phyloP scores from a whole-genome alignment of 805 yeast species.

The Starmera pachycereana region DNA sequence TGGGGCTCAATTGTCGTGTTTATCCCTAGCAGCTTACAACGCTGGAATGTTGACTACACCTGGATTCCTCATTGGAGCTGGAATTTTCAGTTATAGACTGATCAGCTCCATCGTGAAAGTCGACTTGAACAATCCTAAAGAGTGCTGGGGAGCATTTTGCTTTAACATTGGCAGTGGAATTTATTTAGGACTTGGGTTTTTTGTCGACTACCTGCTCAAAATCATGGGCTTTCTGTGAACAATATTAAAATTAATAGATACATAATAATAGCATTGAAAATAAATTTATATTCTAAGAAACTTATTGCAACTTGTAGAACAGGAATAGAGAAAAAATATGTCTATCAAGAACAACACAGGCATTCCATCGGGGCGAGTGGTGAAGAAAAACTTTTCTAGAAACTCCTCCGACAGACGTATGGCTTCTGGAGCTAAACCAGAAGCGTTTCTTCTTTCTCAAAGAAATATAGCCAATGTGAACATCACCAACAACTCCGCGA shows the following conservation, averaged over 20 bases:
- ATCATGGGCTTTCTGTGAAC: slow-evolving; percentile 32
- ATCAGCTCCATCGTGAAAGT: slow-evolving; percentile 61
- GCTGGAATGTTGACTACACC: slow-evolving; percentile 70
- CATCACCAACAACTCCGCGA: slow-evolving; percentile 6
- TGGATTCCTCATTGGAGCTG: slow-evolving; percentile 60
- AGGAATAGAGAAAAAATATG: background rate
- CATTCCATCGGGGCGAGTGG: background rate
- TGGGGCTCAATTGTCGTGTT: slow-evolving; percentile 54
- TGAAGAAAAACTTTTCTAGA: background rate
- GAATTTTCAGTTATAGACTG: slow-evolving; percentile 60
- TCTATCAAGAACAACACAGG: background rate
- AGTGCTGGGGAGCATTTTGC: slow-evolving; percentile 77
- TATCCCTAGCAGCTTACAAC: slow-evolving; percentile 58
- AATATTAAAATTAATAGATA: background rate
- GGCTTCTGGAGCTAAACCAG: slow-evolving; percentile 38
- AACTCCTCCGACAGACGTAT: slow-evolving; percentile 38
- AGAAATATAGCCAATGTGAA: background rate
- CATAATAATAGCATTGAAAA: background rate
- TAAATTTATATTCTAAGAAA: background rate
- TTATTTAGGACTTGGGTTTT: slow-evolving; percentile 53
- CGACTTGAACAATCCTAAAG: slow-evolving; percentile 65
- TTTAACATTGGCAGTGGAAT: slow-evolving; percentile 72
- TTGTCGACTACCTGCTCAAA: slow-evolving; percentile 51
- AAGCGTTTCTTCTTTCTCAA: slow-evolving; percentile 19
- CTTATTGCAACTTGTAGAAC: too few species aligned